Evolutionary conservation across 2,329 filamentous ascomycete species (phyloP), one percentile per base, ranked within the genome.

Genomic region (Aspergillus luchuensis): DNA sequence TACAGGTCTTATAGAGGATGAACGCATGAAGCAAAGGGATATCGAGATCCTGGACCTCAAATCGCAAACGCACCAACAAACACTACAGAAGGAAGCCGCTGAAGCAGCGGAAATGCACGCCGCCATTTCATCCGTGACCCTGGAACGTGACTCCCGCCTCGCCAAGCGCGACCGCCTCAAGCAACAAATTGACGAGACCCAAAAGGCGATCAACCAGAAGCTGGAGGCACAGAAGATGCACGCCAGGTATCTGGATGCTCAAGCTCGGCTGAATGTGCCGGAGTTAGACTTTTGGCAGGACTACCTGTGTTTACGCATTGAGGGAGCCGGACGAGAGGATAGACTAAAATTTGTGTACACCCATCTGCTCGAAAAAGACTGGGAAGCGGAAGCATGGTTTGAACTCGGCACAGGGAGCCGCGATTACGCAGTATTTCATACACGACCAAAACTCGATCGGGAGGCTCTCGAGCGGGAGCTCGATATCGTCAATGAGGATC

Each of bases 211-310:
- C 57, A 75, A 75, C 30, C 77, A 79, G 56, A 78, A 76, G 62
- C 41, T 80, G 38, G 76, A 79, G 55, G 79, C 80, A 4, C 80
- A 82, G 65, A 76, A 76, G 55, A 71, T 72, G 11, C 79, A 82
- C 73, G 87, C 90, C 51, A 84, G 86, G 63, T 88, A 91, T 68
- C 82, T 96, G 39, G 91, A 96, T 69, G 85, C 89, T 2, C 94
- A 98, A 79, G 87, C 90, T 57, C 87, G 92, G 36, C 91, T 94
- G 77, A 98, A 99, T 77, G 86, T 91, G 47, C 95, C 95, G 0
- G 95, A 99, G 80, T 84, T 99, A 49, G 91, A 93, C 67, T 98
- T 98, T 74, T 99, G 95, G 95, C 91, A 96, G 74, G 90, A 89
- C 57, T 95, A 94, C 73, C 81, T 99, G 61, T 93, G 94, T 60